phyloP scores from a whole-genome alignment of 352 stramenopile species.

The Phytophthora fragariaefolia region DNA sequence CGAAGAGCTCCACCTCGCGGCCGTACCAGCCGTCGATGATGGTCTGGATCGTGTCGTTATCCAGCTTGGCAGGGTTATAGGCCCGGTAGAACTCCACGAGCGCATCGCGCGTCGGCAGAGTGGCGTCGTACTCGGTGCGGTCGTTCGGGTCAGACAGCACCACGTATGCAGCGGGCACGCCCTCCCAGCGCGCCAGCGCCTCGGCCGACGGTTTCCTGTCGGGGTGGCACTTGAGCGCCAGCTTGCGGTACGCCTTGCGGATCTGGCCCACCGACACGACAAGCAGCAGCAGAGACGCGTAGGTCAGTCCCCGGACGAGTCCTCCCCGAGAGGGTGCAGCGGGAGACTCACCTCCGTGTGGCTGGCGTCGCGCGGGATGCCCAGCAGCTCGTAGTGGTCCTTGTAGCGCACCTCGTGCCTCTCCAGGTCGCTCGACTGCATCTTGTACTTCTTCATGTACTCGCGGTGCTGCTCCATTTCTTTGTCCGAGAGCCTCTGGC shows the following conservation, averaged over 20 bases:
- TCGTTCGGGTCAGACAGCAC: conserved; percentile 85
- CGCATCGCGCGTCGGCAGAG: conserved; percentile 74
- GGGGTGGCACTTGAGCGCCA: conserved; percentile 88
- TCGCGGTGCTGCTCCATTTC: conserved; percentile 85
- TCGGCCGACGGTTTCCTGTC: conserved; percentile 91
- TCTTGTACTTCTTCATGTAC: conserved; percentile 92
- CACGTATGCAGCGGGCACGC: conserved; percentile 74
- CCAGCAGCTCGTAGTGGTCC: conserved; percentile 82
- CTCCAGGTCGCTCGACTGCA: conserved; percentile 72
- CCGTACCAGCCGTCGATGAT: conserved; percentile 89
- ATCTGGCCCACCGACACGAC: conserved; percentile 68
- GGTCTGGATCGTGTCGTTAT: conserved; percentile 86
- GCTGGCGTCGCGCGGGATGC: conserved; percentile 56
- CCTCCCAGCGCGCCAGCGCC: conserved; percentile 76
- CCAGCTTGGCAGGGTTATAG: conserved; percentile 86
- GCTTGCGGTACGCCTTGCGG: conserved; percentile 90
- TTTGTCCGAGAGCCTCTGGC: conserved; percentile 56
- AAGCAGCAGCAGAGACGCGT: neutral
- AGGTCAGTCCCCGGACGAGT: conserved; percentile 5
- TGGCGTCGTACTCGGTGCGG: conserved; percentile 79
- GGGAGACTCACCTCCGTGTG: conserved; percentile 63
- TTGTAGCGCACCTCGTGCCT: conserved; percentile 71
- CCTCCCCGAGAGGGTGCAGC: neutral
- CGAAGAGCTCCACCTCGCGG: conserved; percentile 85
- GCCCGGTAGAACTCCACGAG: conserved; percentile 84